Base-by-base conservation (phyloP, 2,329 filamentous ascomycete species). In the Venturia oleaginea region DNA sequence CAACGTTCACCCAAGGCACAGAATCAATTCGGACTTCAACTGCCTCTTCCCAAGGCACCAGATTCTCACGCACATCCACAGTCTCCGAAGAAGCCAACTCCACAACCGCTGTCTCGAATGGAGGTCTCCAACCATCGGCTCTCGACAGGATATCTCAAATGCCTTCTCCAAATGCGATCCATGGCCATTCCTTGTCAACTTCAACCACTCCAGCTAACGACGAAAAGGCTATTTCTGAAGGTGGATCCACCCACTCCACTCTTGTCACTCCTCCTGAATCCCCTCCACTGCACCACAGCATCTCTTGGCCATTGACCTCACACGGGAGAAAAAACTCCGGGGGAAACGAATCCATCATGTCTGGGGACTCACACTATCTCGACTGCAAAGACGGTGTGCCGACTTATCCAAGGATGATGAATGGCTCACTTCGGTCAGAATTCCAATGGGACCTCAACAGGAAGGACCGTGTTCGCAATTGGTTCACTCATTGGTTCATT, bases 401-500 rank as follows among this genome's bases (percentile, higher is more conserved):
- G 5, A 34, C 51, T 3, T 57, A 57, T 22, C 51, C 51, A 32
- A 57, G 51, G 24, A 57, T 57, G 51, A 57, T 57, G 51, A 57
- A 57, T 34, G 51, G 51, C 3, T 57, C 51, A 1, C 51, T 57
- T 11, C 51, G 30, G n/a, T 64, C 62, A 10, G 30, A 46, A 59
- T 64, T 64, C 19, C 22, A 46, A 19, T 64, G 62, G 62, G 32
- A 64, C 42, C 22, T 55, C 4, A 48, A 10, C 30, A 55, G n/a
- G 19, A 37, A 38, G 10, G 62, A 64, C 42, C 51, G 55, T 22
- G 40, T 37, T 6, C 24, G 27, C 0, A 64, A 64, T 27, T 64
- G 63, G 63, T 64, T 64, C 32, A 60, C 63, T 22, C 34, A 55
- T n/a, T 64, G 63, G 63, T 64, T 64, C 15, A 24, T 65, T 2